Conservation (phyloP, 768 basidiomycete species). For the Cyclocybe cylindracea region DNA sequence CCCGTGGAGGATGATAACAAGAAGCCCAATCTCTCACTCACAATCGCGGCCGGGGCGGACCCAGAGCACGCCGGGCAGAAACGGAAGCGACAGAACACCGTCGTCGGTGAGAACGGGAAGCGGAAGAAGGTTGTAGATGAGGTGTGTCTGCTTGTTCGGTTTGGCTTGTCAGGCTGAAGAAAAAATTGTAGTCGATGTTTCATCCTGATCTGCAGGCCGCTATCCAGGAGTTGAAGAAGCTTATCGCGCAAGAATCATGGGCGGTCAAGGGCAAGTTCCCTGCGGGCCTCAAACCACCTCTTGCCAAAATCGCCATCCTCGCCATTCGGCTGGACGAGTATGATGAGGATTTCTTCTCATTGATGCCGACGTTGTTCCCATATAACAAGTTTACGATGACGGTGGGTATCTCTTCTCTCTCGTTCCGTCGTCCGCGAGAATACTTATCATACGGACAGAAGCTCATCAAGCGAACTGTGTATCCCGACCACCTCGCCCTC, state of each 20-base stretch:
- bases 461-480: conserved; percentile 90
- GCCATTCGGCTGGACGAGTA: conserved; percentile 88
- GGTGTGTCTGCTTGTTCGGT: conserved; percentile 33
- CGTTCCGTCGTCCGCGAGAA: background rate
- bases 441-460: conserved; percentile 51
- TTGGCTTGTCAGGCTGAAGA: background rate
- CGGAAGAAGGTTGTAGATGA: conserved; percentile 71
- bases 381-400: conserved; percentile 97
- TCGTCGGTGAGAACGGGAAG: conserved; percentile 62
- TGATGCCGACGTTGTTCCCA: conserved; percentile 85
- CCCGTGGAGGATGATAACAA: conserved; percentile 39
- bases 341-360: conserved; percentile 88
- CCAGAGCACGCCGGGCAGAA: conserved; percentile 47
- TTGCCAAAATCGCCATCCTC: conserved; percentile 70
- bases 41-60: conserved; percentile 26
- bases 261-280: conserved; percentile 90
- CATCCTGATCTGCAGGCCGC: conserved; percentile 66
- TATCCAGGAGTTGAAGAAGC: conserved; percentile 59
- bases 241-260: conserved; percentile 73
- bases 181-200: conserved; percentile 54
- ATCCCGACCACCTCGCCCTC: conserved; percentile 66
- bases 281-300: conserved; percentile 67
- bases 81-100: conserved; percentile 50
- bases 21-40: background rate
- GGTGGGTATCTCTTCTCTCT: conserved; percentile 40